Conservation (phyloP, 1,284 basidiomycete genomes). For the Puccinia hordei region DNA sequence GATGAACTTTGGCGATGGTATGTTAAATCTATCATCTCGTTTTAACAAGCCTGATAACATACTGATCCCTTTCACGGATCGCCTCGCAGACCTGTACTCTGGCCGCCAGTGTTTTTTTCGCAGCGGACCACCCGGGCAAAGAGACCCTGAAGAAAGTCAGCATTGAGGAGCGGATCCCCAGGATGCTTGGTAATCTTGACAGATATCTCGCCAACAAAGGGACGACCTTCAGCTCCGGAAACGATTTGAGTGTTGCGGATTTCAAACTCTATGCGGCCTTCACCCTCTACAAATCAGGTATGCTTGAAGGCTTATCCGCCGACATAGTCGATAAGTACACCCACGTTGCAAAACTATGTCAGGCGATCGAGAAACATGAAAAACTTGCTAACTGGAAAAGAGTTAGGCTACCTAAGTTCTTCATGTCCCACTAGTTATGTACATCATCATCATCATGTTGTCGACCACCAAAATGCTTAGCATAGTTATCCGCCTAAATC, state of each 20-base stretch:
- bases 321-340: conserved; percentile 7
- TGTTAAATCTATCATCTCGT: not conserved
- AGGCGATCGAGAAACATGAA: conserved; percentile 21
- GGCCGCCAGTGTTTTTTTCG: not conserved
- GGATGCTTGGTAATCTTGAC: not conserved
- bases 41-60: not conserved
- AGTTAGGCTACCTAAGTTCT: not conserved
- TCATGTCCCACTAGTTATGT: too few species aligned
- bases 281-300: not conserved
- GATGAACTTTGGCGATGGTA: conserved; percentile 1
- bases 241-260: conserved; percentile 12
- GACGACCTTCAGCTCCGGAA: conserved; percentile 21
- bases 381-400: conserved; percentile 17
- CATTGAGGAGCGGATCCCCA: not conserved
- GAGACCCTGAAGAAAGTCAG: not conserved
- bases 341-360: conserved; percentile 7
- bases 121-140: not conserved
- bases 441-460: too few species aligned
- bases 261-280: conserved; percentile 12
- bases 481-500: too few species aligned
- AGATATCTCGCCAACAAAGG: not conserved
- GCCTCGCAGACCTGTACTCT: not conserved
- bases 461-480: too few species aligned
- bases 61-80: too few species aligned
- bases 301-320: not conserved